phyloP scores from a whole-genome alignment of 2,329 filamentous ascomycete species.

The Phialemoniopsis sp. region DNA sequence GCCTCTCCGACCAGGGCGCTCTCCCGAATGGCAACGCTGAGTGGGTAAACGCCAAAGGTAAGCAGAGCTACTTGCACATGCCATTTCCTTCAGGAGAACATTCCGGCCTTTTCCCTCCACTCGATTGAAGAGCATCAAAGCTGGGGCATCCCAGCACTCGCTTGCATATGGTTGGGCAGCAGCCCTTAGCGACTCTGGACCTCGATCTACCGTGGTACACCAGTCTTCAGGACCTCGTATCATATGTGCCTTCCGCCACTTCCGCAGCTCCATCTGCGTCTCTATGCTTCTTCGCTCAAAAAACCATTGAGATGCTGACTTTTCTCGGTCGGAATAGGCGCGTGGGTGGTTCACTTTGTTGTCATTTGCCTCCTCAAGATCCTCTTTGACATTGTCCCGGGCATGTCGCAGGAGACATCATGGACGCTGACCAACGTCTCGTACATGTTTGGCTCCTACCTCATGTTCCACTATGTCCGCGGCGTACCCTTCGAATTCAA shows the following conservation, averaged over 20 bases:
- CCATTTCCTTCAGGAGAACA: no score
- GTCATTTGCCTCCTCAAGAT: constrained; percentile 91
- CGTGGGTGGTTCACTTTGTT: constrained; percentile 96
- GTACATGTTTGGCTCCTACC: constrained; percentile 97
- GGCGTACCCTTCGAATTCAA: constrained; percentile 99
- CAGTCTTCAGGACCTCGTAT: no score
- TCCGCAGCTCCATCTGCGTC: no score
- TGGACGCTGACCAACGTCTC: constrained; percentile 99
- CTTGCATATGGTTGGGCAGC: no score
- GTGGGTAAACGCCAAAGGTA: constrained; percentile 99
- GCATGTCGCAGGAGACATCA: constrained; percentile 94
- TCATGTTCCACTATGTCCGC: constrained; percentile 99
- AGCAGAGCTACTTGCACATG: constrained; percentile 20
- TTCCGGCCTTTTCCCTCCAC: no score
- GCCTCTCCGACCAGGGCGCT: constrained; percentile 93
- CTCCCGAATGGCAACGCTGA: constrained; percentile 95
- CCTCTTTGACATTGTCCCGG: constrained; percentile 93
- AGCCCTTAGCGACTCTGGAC: no score
- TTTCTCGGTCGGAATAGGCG: constrained; percentile 52
- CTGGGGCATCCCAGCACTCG: no score
- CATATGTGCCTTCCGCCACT: no score
- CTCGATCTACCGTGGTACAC: no score
- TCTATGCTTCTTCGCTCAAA: no score
- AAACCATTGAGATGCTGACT: no score
- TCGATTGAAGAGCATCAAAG: no score